Base-by-base conservation (phyloP, 768 basidiomycete species). In the Auricularia heimuer region DNA sequence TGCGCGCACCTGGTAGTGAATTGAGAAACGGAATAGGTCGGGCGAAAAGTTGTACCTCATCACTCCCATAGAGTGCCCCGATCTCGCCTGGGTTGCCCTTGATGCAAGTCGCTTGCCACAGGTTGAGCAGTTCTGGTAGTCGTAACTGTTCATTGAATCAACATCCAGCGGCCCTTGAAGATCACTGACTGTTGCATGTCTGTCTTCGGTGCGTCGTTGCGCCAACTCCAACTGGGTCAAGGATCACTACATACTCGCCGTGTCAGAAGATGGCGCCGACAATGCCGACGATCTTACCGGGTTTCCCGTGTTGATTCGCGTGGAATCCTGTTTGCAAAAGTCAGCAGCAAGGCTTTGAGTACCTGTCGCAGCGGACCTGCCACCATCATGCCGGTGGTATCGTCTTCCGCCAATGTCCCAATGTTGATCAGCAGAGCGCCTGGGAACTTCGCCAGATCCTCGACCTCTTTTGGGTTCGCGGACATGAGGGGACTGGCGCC, bases 401-500 rank as follows among this genome's bases (percentile, higher is more conserved):
- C 81, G 12, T 80, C 80, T 18, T 51, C 47, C 34, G 75, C 76
- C 71, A 94, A 75, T 2, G 92, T 93, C 44, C 95, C 95, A 65
- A 95, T 90, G 73, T 98, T 97, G 66, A 97, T 79, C 3, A 98
- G 79, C 18, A 95, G 78, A 1, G 85, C 86, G 16, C 85, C 84
- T 56, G 82, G 82, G 60, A 87, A 81, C 39, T 77, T 77, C 63
- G 85, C 79, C 21, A 98, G 80, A 66, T 95, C 90, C 34, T 83
- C 81, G 81, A 94, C 93, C 72, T 98, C 95, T 65, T 82, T 79
- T 0, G 87, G 81, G 29, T 88, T 85, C 21, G 90, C 88, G 2
- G 94, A 90, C 95, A 98, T 98, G 72, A 98, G 94, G 0, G 95
- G 95, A 66, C 91, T 94, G 14, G 86, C 93, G 18, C 90, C 89